phyloP scores from a whole-genome alignment of 2,329 filamentous ascomycete genomes.

The Paecilomyces variotii region DNA sequence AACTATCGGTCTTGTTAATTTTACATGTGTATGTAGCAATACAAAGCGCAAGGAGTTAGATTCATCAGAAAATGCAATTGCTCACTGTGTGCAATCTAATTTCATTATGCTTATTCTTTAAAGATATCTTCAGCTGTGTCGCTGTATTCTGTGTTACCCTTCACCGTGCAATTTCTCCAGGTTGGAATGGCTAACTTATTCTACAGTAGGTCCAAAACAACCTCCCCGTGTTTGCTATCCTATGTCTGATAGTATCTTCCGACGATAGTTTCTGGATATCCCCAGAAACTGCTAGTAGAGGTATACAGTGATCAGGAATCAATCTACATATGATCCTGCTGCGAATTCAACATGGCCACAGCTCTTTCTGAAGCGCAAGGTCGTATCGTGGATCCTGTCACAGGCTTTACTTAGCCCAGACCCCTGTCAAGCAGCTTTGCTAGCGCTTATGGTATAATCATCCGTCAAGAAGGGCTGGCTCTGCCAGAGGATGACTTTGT shows the following conservation, averaged over 20 bases:
- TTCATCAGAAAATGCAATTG: background rate
- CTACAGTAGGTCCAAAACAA: background rate
- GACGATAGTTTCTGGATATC: background rate
- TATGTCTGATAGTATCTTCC: background rate
- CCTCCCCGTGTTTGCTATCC: background rate
- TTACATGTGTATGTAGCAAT: background rate
- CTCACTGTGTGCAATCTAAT: background rate
- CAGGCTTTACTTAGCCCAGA: background rate
- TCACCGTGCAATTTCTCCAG: background rate
- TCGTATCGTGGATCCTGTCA: background rate
- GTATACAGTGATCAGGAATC: background rate
- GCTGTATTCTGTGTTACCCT: background rate
- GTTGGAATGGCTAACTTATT: background rate
- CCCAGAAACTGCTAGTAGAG: background rate
- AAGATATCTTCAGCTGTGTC: background rate
- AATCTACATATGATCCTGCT: background rate
- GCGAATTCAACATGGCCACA: background rate
- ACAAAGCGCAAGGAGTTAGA: background rate
- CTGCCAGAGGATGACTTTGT: background rate
- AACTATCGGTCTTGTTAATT: background rate
- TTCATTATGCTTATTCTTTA: background rate
- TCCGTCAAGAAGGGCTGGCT: background rate
- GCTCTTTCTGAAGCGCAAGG: background rate
- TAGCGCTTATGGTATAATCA: background rate
- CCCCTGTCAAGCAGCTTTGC: background rate